A percentile compares a stretch with the other conserved stretches of the same genome.
These are phyloP conservation scores for Alternaria triticimaculans DNA, from an alignment of 2,329 filamentous ascomycete genomes.

Conservation along the genomic window DNA sequence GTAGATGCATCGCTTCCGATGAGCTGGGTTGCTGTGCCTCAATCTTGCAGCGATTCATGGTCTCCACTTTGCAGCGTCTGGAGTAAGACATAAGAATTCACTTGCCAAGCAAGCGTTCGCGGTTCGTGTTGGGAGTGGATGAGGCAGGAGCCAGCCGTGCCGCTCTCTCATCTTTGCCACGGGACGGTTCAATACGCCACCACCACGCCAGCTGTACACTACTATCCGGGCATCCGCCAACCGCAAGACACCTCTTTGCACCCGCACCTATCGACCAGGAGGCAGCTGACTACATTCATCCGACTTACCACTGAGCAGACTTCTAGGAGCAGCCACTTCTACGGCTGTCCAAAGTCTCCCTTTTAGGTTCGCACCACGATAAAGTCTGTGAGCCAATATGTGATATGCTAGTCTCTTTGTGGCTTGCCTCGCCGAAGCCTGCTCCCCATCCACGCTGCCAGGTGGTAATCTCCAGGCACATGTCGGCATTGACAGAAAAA, in stretches of 20 bases:
- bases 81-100: neutral
- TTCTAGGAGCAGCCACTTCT: neutral
- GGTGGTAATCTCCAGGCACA: neutral
- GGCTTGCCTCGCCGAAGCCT: conserved; percentile 3
- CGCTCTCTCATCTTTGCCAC: conserved; percentile 3
- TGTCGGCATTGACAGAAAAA: neutral
- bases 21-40: conserved; percentile 3
- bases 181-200: conserved; percentile 1
- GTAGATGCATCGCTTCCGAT: conserved; percentile 1
- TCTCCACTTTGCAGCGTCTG: neutral
- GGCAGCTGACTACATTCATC: neutral
- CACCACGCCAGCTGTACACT: conserved; percentile 1
- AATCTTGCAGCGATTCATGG: neutral
- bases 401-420: conserved; percentile 2
- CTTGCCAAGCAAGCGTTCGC: neutral
- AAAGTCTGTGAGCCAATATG: neutral
- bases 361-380: neutral
- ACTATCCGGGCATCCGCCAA: neutral
- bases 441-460: neutral
- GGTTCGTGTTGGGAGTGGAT: neutral
- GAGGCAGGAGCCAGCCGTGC: conserved; percentile 3
- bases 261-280: neutral
- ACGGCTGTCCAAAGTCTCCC: neutral
- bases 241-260: neutral
- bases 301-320: neutral